phyloP scores from a whole-genome alignment of 495 filamentous ascomycete genomes.

The Tuber indicum region DNA sequence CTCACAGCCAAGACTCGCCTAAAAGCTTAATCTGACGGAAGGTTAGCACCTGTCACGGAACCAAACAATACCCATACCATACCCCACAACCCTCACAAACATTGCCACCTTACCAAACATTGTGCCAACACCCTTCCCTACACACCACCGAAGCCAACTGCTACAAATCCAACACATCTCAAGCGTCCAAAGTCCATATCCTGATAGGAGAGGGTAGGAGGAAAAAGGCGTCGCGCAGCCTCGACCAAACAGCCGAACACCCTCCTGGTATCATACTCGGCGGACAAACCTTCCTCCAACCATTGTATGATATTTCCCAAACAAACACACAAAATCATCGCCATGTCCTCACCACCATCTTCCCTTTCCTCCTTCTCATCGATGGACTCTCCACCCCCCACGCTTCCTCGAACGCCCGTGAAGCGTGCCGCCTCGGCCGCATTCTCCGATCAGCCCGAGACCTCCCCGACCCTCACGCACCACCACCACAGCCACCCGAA shows the following conservation, averaged over 20 bases:
- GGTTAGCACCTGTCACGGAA: not conserved
- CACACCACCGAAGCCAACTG: not conserved
- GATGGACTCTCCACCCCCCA: constrained; percentile 28
- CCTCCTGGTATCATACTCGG: not conserved
- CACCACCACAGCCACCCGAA: constrained; percentile 43
- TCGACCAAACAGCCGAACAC: not conserved
- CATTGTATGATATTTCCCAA: not conserved
- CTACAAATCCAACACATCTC: not conserved
- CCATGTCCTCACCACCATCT: constrained; percentile 36
- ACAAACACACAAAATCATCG: not conserved
- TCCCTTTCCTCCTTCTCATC: constrained; percentile 28
- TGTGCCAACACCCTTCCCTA: not conserved
- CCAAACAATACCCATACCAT: not conserved
- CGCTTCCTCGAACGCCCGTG: constrained; percentile 19
- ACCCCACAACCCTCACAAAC: not conserved
- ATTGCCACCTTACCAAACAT: not conserved
- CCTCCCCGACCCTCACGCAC: constrained; percentile 31
- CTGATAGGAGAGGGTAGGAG: not conserved
- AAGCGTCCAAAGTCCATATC: not conserved
- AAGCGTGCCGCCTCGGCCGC: constrained; percentile 37
- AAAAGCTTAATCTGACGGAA: constrained; percentile 25
- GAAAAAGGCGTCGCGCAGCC: not conserved
- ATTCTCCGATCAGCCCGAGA: constrained; percentile 32
- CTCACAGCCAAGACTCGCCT: constrained; percentile 20
- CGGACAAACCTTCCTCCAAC: not conserved